A percentile compares a stretch with the other conserved stretches of the same genome.
These are phyloP conservation scores for Beta corolliflora DNA, from an alignment of 179 eudicot genomes.

Conservation along the genomic window DNA sequence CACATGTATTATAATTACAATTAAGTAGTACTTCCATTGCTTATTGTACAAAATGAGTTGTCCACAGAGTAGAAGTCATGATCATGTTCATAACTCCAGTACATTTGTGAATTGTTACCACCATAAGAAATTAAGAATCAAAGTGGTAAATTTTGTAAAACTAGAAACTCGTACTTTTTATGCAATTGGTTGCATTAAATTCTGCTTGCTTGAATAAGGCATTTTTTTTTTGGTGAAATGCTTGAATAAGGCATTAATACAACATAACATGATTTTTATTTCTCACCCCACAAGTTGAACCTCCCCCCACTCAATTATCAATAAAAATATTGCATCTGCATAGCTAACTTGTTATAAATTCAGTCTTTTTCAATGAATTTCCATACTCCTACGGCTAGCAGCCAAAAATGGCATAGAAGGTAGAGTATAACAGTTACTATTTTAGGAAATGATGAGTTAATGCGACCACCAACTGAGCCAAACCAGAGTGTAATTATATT, in stretches of 20 bases:
- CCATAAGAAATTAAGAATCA: too few species aligned
- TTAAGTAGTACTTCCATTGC: neutral
- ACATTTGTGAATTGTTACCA: neutral
- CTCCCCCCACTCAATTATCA: neutral
- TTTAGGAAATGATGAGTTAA: neutral
- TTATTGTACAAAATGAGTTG: neutral
- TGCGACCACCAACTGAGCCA: neutral
- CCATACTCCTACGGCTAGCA: too few species aligned
- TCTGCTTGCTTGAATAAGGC: neutral
- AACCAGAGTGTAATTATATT: neutral
- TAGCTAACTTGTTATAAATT: neutral
- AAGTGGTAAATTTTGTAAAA: neutral
- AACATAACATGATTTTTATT: neutral
- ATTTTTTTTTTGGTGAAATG: neutral
- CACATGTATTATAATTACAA: neutral
- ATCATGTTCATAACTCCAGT: neutral
- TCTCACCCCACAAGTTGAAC: slow-evolving; percentile 13
- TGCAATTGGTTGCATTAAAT: neutral
- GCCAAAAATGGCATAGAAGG: neutral
- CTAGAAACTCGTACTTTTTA: neutral
- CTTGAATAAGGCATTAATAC: neutral
- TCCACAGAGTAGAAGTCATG: neutral
- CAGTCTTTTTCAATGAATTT: neutral
- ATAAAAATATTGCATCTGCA: neutral
- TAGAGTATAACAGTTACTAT: neutral